Percentiles rank a stretch among this genome's conserved stretches.
Conservation (phyloP, 768 basidiomycete species). For the Hemileccinum impolitum region DNA sequence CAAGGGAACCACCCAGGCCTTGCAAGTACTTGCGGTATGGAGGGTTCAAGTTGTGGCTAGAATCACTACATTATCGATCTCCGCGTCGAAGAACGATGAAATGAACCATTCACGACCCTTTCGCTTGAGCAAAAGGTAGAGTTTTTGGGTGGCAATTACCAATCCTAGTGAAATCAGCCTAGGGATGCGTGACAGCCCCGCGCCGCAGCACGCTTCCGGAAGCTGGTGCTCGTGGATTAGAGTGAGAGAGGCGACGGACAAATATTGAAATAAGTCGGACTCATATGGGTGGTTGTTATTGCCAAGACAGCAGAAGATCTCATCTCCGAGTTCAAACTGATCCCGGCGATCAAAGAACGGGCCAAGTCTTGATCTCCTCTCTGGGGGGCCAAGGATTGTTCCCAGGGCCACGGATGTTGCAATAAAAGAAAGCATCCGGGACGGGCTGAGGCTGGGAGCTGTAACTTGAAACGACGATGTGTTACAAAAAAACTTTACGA, state of each 20-base stretch:
- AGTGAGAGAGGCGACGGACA: not conserved
- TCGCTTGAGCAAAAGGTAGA: slow-evolving; percentile 2
- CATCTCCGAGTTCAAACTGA: not conserved
- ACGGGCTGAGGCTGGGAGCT: too few species aligned
- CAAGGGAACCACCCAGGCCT: slow-evolving; percentile 7
- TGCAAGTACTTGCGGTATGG: not conserved
- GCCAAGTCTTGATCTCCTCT: not conserved
- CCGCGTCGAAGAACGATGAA: not conserved
- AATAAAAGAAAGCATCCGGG: not conserved
- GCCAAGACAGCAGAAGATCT: not conserved
- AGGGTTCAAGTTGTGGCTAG: not conserved
- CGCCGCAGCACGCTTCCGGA: slow-evolving; percentile 3
- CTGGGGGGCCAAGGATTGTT: not conserved
- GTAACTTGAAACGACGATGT: too few species aligned
- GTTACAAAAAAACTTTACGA: too few species aligned
- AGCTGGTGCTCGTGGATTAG: slow-evolving; percentile 11
- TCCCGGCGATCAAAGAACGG: not conserved
- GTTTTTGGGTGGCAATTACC: slow-evolving; percentile 9
- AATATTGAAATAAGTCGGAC: not conserved
- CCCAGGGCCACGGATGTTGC: not conserved
- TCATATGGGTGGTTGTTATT: not conserved
- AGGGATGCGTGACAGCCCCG: not conserved
- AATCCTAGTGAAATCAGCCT: slow-evolving; percentile 10
- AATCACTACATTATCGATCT: slow-evolving; percentile 9
- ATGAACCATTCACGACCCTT: slow-evolving; percentile 7